phyloP scores from a whole-genome alignment of 352 stramenopile genomes.

The Globisporangium camurandrum region DNA sequence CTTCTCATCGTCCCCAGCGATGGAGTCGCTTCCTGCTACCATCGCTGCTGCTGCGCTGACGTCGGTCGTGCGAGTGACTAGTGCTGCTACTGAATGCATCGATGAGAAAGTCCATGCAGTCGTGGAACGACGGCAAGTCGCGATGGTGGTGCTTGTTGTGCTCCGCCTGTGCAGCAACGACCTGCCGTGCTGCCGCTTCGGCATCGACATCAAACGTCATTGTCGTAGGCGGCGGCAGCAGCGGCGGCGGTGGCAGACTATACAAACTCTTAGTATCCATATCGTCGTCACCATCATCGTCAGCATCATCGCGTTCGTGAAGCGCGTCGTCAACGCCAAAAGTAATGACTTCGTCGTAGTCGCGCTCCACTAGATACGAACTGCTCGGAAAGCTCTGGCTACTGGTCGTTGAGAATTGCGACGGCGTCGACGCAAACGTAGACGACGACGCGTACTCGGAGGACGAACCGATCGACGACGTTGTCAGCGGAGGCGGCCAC shows the following conservation, averaged over 20 bases:
- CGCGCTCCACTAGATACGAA: neutral
- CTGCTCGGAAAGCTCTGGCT: neutral
- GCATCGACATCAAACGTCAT: constrained; percentile 3
- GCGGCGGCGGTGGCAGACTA: too few relatives aligned
- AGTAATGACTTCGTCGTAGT: constrained; percentile 9
- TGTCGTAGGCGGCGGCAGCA: too few relatives aligned
- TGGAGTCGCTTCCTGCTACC: neutral
- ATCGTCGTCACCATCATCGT: too few relatives aligned
- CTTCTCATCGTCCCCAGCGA: constrained; percentile 10
- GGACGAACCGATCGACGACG: constrained; percentile 3
- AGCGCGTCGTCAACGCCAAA: constrained; percentile 8
- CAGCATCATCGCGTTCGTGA: constrained; percentile 1
- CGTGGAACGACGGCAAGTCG: constrained; percentile 11
- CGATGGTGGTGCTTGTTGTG: neutral
- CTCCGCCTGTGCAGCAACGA: neutral
- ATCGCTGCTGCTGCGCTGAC: neutral
- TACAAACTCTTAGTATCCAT: neutral
- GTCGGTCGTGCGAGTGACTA: constrained; percentile 1
- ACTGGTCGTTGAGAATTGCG: neutral
- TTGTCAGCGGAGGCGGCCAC: neutral
- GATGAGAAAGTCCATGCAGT: constrained; percentile 13
- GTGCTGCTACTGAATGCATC: constrained; percentile 6
- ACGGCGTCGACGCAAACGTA: neutral
- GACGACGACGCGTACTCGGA: neutral
- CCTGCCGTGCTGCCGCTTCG: constrained; percentile 3